Base-by-base conservation (phyloP, 305 asterid genomes). In the Fraxinus velutina region DNA sequence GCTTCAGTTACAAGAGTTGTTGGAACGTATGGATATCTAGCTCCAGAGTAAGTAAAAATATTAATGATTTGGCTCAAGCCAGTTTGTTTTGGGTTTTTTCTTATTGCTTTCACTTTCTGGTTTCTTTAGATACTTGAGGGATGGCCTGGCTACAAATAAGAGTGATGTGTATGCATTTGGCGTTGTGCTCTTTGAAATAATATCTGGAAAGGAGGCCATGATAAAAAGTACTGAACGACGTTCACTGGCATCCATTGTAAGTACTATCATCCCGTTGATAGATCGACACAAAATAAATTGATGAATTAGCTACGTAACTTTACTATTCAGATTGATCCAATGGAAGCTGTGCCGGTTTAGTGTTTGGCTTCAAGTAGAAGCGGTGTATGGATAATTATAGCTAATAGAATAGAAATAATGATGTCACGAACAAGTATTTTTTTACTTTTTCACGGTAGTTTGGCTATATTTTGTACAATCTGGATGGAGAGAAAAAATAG, bases 121-220 rank as follows among this genome's bases (percentile, higher is more conserved):
- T 36, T 80, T 76, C 60, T 82, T 73, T 86, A 95, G 99, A 83
- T 96, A 96, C 89, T 86, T 96, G 88, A 88, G 97, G 85, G 96
- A 96, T 80, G 99, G 99, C 34, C 78, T 89, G 42, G 99, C 99
- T 5, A 91, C 98, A 44, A 92, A 80, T 30, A 96, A 96, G 89
- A 94, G 97, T 22, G 99, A 96, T 76, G 93, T 96, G 24, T 95
- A 90, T 86, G 99, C 99, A 86, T 95, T 92, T 83, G 98, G 97
- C 3, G 95, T 95, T 79, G 95, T 94, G 64, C 94, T 96, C 83
- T 93, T 94, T 5, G 99, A 94, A 92, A 79, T 96, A 86, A 87
- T 94, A 64, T 92, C 99, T 0, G 99, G 99, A 55, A 94, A 94
- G 84, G 97, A 93, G 86, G 97, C 99, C 76, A 86, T 94, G 88